Evolutionary conservation across 2,329 filamentous ascomycete species (phyloP).

Genomic region (Pseudogymnoascus sp.): DNA sequence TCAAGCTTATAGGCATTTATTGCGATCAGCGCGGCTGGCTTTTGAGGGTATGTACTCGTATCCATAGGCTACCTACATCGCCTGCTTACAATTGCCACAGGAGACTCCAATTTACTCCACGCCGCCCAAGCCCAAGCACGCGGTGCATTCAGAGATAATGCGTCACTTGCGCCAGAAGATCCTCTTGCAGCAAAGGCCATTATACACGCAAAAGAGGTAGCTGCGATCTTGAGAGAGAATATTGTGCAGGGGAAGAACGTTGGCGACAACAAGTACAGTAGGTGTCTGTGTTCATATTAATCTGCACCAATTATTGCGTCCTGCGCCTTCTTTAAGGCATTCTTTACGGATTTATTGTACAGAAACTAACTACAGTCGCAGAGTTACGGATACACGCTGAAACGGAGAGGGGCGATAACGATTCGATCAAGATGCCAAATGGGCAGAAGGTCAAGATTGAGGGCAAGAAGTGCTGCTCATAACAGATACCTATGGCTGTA

Average conservation of each 20-base stretch:
- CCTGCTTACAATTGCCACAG: conserved; percentile 36
- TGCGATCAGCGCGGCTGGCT: conserved; percentile 73
- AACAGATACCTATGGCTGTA: neutral
- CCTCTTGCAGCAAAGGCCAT: conserved; percentile 57
- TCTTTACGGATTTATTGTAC: neutral
- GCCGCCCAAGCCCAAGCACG: conserved; percentile 69
- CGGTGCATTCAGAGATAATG: conserved; percentile 61
- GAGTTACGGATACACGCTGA: conserved; percentile 83
- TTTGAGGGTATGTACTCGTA: conserved; percentile 61
- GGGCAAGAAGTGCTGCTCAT: conserved; percentile 23
- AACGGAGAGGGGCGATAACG: conserved; percentile 89
- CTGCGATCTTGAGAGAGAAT: conserved; percentile 70
- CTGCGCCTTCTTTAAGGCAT: neutral
- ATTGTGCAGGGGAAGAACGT: conserved; percentile 69
- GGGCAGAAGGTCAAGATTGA: conserved; percentile 27
- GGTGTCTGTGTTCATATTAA: conserved; percentile 26
- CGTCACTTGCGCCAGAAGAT: conserved; percentile 47
- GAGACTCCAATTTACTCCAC: conserved; percentile 58
- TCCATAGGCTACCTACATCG: neutral
- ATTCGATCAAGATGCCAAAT: conserved; percentile 63
- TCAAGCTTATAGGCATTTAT: conserved; percentile 69
- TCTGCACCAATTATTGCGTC: neutral
- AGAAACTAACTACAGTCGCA: conserved; percentile 33
- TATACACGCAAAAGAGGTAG: conserved; percentile 73
- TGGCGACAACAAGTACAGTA: conserved; percentile 52